Conservation (phyloP, 169 alveolate genomes). For the Eimeria praecox region DNA sequence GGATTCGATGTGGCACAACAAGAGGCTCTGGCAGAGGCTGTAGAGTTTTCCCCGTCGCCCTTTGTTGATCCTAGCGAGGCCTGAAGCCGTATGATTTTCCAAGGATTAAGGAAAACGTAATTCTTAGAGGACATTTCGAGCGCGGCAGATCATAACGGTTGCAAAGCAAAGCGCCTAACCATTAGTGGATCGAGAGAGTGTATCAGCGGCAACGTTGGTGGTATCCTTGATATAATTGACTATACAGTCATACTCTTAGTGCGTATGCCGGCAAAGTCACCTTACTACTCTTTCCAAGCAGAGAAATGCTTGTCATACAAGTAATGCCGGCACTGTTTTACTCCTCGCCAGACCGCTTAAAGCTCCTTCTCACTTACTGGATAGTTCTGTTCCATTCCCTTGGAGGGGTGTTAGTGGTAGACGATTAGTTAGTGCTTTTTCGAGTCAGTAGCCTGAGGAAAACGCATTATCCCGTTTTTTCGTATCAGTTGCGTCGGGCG, state of each 20-base stretch:
- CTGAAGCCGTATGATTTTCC: no score
- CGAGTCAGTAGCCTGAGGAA: no score
- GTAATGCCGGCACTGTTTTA: neutral
- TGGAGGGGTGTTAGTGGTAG: neutral
- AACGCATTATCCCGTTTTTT: no score
- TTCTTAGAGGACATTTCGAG: neutral
- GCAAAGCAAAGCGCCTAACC: neutral
- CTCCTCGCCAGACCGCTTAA: no score
- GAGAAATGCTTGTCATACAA: neutral
- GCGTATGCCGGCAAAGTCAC: neutral
- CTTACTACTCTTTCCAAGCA: neutral
- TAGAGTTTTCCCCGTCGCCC: no score
- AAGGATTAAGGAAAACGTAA: no score
- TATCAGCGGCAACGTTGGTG: neutral
- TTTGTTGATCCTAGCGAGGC: no score
- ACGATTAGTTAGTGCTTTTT: no score
- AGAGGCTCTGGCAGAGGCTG: no score
- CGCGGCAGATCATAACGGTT: neutral
- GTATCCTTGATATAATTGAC: neutral
- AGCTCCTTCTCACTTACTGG: neutral
- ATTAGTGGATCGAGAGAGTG: neutral
- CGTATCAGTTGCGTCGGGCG: no score
- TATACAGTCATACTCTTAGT: neutral
- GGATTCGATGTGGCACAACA: no score
- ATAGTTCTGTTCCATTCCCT: no score